Conservation (phyloP, 2,329 filamentous ascomycete species). For the Fusarium nelsonii region DNA sequence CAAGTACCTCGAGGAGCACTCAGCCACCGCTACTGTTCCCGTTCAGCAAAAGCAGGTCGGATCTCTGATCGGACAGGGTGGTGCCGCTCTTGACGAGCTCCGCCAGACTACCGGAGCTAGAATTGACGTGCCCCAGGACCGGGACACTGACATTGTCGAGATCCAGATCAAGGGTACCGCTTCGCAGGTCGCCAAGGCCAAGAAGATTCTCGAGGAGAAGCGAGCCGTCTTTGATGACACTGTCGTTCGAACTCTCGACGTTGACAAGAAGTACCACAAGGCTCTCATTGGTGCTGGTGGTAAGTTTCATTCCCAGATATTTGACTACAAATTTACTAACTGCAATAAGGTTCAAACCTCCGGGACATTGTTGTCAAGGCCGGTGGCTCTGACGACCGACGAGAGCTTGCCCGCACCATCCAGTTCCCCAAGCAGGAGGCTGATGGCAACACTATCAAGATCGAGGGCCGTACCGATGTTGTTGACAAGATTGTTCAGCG, state of each 20-base stretch:
- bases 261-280: conserved; percentile 96
- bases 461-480: conserved; percentile 85
- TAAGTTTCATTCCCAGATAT: conserved; percentile 60
- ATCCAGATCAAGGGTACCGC: conserved; percentile 95
- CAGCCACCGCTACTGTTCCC: conserved; percentile 80
- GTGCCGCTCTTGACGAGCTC: conserved; percentile 90
- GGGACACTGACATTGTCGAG: conserved; percentile 81
- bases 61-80: conserved; percentile 92
- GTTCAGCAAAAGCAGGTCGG: conserved; percentile 93
- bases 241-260: conserved; percentile 83
- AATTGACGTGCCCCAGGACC: conserved; percentile 89
- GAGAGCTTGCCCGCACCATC: conserved; percentile 87
- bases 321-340: conserved; percentile 48
- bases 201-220: conserved; percentile 90
- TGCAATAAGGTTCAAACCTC: conserved; percentile 78
- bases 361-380: conserved; percentile 88
- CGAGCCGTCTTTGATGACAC: conserved; percentile 90
- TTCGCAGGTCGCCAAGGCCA: conserved; percentile 88
- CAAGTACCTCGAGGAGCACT: conserved; percentile 92
- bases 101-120: conserved; percentile 86
- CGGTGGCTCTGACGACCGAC: conserved; percentile 88
- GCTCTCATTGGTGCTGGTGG: conserved; percentile 89
- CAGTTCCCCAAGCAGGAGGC: conserved; percentile 93
- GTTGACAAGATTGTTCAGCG: conserved; percentile 89
- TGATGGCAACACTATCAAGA: conserved; percentile 83